phyloP scores from a whole-genome alignment of 2,329 filamentous ascomycete genomes.

The Apiospora sp. region DNA sequence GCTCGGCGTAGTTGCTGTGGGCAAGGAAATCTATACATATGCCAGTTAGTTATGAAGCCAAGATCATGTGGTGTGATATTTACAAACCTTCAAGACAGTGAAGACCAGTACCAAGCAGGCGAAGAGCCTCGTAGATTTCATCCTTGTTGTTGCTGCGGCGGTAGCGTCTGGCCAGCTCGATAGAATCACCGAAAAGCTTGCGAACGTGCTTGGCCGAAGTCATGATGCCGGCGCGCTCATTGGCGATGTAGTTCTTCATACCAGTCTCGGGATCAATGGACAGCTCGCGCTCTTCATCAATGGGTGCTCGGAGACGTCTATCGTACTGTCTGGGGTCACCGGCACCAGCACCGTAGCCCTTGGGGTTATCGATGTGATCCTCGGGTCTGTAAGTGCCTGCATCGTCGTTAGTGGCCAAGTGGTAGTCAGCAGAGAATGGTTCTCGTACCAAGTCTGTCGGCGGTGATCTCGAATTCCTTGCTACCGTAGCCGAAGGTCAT shows the following conservation, averaged over 20 bases:
- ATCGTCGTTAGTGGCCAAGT: not conserved
- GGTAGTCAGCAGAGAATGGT: not conserved
- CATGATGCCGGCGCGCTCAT: constrained; percentile 79
- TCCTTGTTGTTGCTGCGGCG: constrained; percentile 69
- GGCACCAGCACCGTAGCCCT: constrained; percentile 85
- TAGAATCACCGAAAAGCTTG: constrained; percentile 74
- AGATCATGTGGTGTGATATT: not conserved
- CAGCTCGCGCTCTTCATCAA: constrained; percentile 82
- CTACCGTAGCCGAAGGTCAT: constrained; percentile 86
- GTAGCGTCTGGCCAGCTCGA: constrained; percentile 83
- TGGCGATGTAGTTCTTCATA: constrained; percentile 95
- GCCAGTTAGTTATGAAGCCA: constrained; percentile 27
- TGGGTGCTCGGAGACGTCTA: constrained; percentile 77
- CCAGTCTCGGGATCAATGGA: constrained; percentile 78
- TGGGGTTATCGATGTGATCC: constrained; percentile 82
- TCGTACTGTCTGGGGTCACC: constrained; percentile 86
- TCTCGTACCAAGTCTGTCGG: constrained; percentile 67
- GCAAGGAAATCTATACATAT: constrained; percentile 76
- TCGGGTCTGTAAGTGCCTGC: constrained; percentile 77
- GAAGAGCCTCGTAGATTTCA: constrained; percentile 88
- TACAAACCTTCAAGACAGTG: constrained; percentile 81
- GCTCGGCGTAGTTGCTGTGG: constrained; percentile 91
- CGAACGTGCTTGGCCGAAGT: constrained; percentile 83
- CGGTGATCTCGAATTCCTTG: constrained; percentile 85
- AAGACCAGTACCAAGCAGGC: constrained; percentile 84